Evolutionary conservation across 352 stramenopile species (phyloP).

Genomic region (Globisporangium viniferum): DNA sequence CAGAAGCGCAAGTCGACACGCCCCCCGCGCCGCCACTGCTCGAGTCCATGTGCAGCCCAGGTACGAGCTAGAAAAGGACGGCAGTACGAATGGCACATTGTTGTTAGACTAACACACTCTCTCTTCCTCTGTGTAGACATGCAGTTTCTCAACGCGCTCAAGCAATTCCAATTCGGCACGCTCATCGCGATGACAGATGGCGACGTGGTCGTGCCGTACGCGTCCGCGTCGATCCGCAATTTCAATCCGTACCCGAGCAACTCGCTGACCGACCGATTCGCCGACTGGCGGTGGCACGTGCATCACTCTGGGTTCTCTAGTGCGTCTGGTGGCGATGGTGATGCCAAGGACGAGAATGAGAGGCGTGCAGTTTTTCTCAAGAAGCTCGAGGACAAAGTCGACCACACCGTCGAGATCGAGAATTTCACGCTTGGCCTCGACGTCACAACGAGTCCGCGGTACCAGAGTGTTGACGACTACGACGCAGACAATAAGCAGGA

Average conservation of each 20-base stretch:
- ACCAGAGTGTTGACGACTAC: slow-evolving; percentile 56
- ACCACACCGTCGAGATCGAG: slow-evolving; percentile 33
- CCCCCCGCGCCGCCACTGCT: slow-evolving; percentile 31
- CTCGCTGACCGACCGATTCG: slow-evolving; percentile 46
- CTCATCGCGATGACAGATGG: slow-evolving; percentile 76
- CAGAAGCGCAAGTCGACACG: slow-evolving; percentile 16
- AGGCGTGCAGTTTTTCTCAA: slow-evolving; percentile 26
- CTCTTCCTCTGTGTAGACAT: slow-evolving; percentile 24
- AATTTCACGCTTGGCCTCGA: slow-evolving; percentile 6
- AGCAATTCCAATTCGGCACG: slow-evolving; percentile 53
- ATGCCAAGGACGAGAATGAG: neutral
- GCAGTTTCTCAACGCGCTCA: slow-evolving; percentile 50
- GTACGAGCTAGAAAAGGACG: slow-evolving; percentile 15
- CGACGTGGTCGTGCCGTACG: slow-evolving; percentile 69
- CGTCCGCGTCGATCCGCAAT: slow-evolving; percentile 69
- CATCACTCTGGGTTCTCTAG: slow-evolving; percentile 57
- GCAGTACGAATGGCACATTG: neutral
- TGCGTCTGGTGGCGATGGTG: neutral
- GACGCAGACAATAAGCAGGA: slow-evolving; percentile 78
- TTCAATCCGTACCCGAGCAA: slow-evolving; percentile 62
- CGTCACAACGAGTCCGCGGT: slow-evolving; percentile 19
- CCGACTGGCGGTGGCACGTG: slow-evolving; percentile 70
- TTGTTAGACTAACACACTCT: neutral
- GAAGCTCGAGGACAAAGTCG: slow-evolving; percentile 40
- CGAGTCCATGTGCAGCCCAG: slow-evolving; percentile 60